Evolutionary conservation across 345 rosid genomes (phyloP), one percentile per base, ranked within the genome.

Genomic region (Conringia planisiliqua): DNA sequence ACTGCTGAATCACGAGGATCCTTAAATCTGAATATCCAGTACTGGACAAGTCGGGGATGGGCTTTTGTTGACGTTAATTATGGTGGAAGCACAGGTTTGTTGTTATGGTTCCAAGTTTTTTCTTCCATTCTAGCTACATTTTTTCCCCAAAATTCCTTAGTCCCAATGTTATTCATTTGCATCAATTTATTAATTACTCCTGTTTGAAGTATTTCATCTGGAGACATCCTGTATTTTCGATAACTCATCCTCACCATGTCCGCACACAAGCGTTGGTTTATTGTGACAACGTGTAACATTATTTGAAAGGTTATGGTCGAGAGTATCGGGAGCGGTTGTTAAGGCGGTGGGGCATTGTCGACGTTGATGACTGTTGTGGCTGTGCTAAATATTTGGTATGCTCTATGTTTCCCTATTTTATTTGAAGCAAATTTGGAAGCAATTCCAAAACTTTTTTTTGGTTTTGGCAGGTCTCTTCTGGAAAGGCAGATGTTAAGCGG

Each of bases 11-110:
- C 96, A 50, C 92, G 72, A 38, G 97, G 96, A 73, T 83, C 78
- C 35, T 78, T 94, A 79, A 84, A 89, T 78, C 79, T 86, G 57
- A 87, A 87, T 73, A 77, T 88, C 80, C 99, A 95, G 77, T 95
- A 86, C 80, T 95, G 97, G 97, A 95, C 99, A 16, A 95, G 96
- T 80, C 84, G 99, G 61, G 99, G 99, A 62, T 95, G 99, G 99
- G 97, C 97, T 44, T 79, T 86, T 70, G 97, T 89, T 73, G 99
- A 92, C 82, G 97, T 95, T 58, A 95, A 92, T 70, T 95, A 92
- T 63, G 99, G 97, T 72, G 99, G 97, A 86, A 95, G 99, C 93
- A 90, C 97, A 65, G 99, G 99, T 95, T 77, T 70, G 92, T 86
- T 60, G 9, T 39, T 35, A 35, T 59, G 35, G 12, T 58, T 36